Evolutionary conservation across 768 basidiomycete species (phyloP), one percentile per base, ranked within the genome.

Genomic region (Gloeopeniophorella convolvens): DNA sequence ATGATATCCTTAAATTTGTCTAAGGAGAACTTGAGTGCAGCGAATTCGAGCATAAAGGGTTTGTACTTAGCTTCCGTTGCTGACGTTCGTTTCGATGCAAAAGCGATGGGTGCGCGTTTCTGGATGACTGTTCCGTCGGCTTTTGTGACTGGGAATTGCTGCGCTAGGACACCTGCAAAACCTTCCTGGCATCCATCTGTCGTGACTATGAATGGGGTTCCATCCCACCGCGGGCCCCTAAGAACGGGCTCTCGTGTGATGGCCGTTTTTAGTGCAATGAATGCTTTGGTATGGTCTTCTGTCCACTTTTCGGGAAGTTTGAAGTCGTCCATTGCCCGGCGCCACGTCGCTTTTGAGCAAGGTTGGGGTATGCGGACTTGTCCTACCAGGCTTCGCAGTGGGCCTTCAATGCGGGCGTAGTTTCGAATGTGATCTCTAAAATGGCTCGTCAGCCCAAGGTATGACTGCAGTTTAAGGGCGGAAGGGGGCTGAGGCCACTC

Each of bases 11-110:
- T 32, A 41, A 62, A 62, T 40, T 62, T 51, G 33, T 60, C 54
- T 4, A 62, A 35, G 5, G 45, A 50, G 21, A 51, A 70, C 35
- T 72, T 71, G 15, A 72, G 57, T 1, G 63, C 69, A 0, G 66
- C 66, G 48, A 69, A 70, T 41, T 73, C 67, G 0, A 70, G 55
- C 0, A 71, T 9, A 31, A 63, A 71, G 0, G 68, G 68, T 28
- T 56, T 54, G 46, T 68, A 70, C 5, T 58, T 55, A 26, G 60
- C 62, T 42, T 69, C 68, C 0, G 61, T 45, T 0, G 35, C 24
- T 1, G 68, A 70, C 12, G 68, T 68, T 7, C 66, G 52, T 39
- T 70, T 69, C 9, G 68, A 70, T 2, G 62, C 60, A 45, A 66
- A 71, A 0, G 48, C 66, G 1, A 71, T 58, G 0, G 69, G 70